Evolutionary conservation across 2,329 filamentous ascomycete genomes (phyloP).

Genomic region (Talaromyces sp.): DNA sequence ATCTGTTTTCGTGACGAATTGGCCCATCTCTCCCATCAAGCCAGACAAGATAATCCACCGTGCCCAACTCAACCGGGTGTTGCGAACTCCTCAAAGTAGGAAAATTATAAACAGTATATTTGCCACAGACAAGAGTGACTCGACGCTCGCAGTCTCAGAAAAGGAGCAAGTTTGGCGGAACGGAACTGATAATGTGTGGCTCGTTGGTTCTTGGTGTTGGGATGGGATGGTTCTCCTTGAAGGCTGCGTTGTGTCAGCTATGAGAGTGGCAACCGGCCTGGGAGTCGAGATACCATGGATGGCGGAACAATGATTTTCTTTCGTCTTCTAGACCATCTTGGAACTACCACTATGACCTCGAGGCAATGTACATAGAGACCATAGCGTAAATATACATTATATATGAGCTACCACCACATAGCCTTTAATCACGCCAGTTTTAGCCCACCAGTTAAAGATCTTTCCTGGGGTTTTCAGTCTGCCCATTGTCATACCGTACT

Average conservation of each 20-base stretch:
- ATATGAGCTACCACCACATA: conserved; percentile 35
- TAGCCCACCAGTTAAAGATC: conserved; percentile 42
- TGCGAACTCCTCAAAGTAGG: conserved; percentile 48
- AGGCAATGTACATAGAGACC: no score
- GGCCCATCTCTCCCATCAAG: conserved; percentile 41
- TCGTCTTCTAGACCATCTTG: conserved; percentile 24
- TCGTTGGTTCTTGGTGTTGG: conserved; percentile 59
- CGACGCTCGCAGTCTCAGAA: neutral
- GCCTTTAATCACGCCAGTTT: conserved; percentile 34
- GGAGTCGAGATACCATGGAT: conserved; percentile 41
- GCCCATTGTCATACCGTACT: conserved; percentile 35
- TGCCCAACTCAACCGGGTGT: conserved; percentile 49
- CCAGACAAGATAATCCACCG: conserved; percentile 40
- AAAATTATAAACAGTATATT: conserved; percentile 47
- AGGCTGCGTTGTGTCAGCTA: conserved; percentile 56
- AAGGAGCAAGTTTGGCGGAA: conserved; percentile 43
- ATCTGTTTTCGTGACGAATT: conserved; percentile 51
- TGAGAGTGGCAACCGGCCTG: conserved; percentile 51
- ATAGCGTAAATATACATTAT: neutral
- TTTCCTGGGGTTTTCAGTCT: conserved; percentile 29
- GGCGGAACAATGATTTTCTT: neutral
- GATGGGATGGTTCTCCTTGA: conserved; percentile 60
- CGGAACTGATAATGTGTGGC: conserved; percentile 51
- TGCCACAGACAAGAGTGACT: neutral
- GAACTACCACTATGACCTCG: no score